Conservation (phyloP, 192 early-diverging fungal genomes). For the Chytriomyces confervae region DNA sequence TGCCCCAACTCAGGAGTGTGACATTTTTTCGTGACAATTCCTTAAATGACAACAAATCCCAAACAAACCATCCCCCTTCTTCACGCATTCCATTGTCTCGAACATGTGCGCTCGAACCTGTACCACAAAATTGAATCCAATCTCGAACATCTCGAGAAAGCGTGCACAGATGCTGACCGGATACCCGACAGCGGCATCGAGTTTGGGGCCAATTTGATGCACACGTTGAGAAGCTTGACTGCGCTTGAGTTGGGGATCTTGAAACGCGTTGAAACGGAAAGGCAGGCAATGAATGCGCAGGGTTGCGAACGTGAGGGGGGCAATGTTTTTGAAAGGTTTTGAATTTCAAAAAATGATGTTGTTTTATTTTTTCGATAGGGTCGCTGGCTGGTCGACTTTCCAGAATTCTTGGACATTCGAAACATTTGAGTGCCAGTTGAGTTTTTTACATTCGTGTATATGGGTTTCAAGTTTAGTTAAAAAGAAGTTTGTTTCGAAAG, state of each 20-base stretch:
- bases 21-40: no score
- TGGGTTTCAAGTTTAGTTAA: not conserved
- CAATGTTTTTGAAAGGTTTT: not conserved
- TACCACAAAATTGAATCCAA: not conserved
- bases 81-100: conserved; percentile 11
- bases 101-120: not conserved
- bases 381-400: no score
- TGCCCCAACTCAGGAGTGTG: no score
- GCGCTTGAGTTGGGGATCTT: not conserved
- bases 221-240: not conserved
- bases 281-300: no score
- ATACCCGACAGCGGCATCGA: no score
- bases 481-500: not conserved
- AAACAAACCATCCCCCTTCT: not conserved
- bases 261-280: no score
- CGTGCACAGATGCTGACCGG: no score
- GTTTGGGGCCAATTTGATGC: not conserved
- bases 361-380: no score
- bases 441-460: no score
- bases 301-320: no score
- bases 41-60: not conserved
- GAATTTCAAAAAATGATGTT: not conserved
- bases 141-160: not conserved
- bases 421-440: no score
- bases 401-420: no score